Evolutionary conservation across 176 grass and related monocot genomes (phyloP), one percentile per base, ranked within the genome.

Genomic region (Alopecurus myosuroides): DNA sequence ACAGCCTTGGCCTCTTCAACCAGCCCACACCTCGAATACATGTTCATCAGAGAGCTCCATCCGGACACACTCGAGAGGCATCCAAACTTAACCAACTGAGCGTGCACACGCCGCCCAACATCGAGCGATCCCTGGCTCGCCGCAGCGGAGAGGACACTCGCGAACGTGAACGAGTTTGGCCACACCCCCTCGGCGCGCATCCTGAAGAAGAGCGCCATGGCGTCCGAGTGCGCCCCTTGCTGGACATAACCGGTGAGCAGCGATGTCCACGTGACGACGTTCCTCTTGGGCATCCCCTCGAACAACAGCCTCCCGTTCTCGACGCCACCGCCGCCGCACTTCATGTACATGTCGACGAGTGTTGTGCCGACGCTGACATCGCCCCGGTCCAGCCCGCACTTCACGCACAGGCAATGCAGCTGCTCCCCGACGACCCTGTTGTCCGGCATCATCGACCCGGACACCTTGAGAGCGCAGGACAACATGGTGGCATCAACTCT

Each of bases 31-130:
- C 89, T 94, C 12, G 67, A 56, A 50, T 94, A 94, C 92, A 91
- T 94, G 81, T 87, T 94, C 66, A 94, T 89, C 41, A 94, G 87
- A 9, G 89, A 82, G 70, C 91, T 94, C 10, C 92, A 91, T 50
- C 89, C 81, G 9, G 74, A 81, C 9, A 85, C 58, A 0, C 74
- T 66, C 9, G 69, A 79, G 9, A 19, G 14, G 31, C 76, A 85
- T 30, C 92, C 92, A 51, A 92, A 94, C 49, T 89, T 92, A 9
- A 94, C 58, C 29, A 81, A 77, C 28, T 89, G 85, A 51, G 84
- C 64, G 13, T 92, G 89, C 60, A 91, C 53, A 1, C 69, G 23
- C 74, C 6, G 80, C 70, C 89, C 92, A 3, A 80, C 58, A 22
- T 60, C 74, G 10, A 65, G 40, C 20, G 68, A 22, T 1, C 84